Percentiles rank a stretch among this genome's conserved stretches.
These are phyloP conservation scores for Takakia lepidozioides DNA, from an alignment of 225 moss, liverwort and hornwort species.

Conservation along the genomic window DNA sequence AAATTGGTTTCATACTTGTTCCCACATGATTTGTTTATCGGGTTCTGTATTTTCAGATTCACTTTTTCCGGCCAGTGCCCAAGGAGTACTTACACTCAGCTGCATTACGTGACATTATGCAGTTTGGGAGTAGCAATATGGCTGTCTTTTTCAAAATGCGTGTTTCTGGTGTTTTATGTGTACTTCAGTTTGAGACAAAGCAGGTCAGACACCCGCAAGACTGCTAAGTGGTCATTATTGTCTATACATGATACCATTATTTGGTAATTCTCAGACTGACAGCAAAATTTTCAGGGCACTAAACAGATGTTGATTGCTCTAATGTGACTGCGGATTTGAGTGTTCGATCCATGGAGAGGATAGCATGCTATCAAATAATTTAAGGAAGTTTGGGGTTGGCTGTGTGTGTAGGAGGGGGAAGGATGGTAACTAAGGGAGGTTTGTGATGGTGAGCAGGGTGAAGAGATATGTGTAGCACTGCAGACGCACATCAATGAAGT, in stretches of 20 bases:
- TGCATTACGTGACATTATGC: constrained; percentile 97
- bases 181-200: constrained; percentile 97
- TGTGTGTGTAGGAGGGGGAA: not conserved
- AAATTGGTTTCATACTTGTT: too few relatives aligned
- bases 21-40: too few relatives aligned
- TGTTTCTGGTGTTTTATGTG: constrained; percentile 92
- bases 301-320: too few relatives aligned
- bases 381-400: not conserved
- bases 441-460: constrained; percentile 50
- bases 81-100: constrained; percentile 98
- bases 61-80: constrained; percentile 96
- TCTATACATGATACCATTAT: too few relatives aligned
- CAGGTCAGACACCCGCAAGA: too few relatives aligned
- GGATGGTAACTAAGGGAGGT: not conserved
- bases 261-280: too few relatives aligned
- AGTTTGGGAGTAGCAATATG: constrained; percentile 97
- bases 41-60: constrained; percentile 45
- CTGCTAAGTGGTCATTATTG: too few relatives aligned
- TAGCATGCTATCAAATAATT: too few relatives aligned
- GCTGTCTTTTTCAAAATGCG: constrained; percentile 99
- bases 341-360: too few relatives aligned
- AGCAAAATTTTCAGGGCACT: too few relatives aligned
- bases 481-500: constrained; percentile 99
- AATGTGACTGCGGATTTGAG: too few relatives aligned
- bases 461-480: constrained; percentile 95